Evolutionary conservation across 768 basidiomycete species (phyloP), one percentile per base, ranked within the genome.

Genomic region (Austroboletus festivus): DNA sequence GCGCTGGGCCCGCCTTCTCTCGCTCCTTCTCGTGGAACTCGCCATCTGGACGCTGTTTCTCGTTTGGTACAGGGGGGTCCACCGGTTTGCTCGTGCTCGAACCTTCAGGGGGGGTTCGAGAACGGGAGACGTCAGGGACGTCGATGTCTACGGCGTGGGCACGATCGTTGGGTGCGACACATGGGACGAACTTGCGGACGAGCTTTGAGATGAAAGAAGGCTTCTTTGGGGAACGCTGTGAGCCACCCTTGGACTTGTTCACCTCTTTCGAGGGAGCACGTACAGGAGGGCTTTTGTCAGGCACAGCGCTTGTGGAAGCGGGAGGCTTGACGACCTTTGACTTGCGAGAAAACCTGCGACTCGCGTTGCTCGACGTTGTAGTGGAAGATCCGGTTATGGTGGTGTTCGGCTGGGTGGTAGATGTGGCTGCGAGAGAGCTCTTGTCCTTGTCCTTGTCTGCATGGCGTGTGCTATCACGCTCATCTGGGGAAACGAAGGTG

Each of bases 161-260:
- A 50, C 69, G 69, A 34, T 69, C 60, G 18, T 74, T 78, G 19
- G 80, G 72, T n/a, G 77, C 72, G 40, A 85, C 68, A 51, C 86
- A 89, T 28, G 86, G 86, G 42, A 87, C 74, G 45, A 88, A 74
- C 51, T 77, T 74, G 53, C 73, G 78, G 44, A 87, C 61, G 48
- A 88, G 68, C 62, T 74, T 80, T 44, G 79, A 75, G 50, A 85
- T 65, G 56, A 86, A 76, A 20, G 83, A 80, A 44, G 74, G 70
- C 69, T 76, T 76, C 54, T 68, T 55, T 61, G 61, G 50, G 46
- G 66, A 64, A 60, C 44, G 59, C 48, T 53, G 68, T 62, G 60
- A 69, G 65, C 65, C 60, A 59, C 44, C 49, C 53, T 55, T 61
- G 59, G 65, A 65, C 60, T 63, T 67, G 59, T 63, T 68, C 53